These are phyloP conservation scores for Aspergillus hiratsukae DNA, from an alignment of 2,329 filamentous ascomycete genomes.

Conservation along the genomic window DNA sequence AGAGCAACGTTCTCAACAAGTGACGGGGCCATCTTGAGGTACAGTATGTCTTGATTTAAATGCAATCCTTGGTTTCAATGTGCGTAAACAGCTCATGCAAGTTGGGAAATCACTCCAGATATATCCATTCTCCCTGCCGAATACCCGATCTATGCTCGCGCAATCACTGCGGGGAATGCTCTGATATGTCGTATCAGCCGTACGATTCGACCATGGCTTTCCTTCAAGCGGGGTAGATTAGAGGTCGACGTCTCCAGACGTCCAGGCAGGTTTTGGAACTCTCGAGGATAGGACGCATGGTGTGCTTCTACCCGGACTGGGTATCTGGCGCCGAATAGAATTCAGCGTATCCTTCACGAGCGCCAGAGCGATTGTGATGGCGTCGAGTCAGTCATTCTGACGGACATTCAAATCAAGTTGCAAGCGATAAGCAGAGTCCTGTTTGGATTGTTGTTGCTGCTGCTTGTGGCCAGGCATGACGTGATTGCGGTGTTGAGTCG, in stretches of 20 bases:
- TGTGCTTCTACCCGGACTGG: background rate
- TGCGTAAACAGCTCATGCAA: background rate
- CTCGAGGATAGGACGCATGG: background rate
- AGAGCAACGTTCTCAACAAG: slow-evolving; percentile 28
- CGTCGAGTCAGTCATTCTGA: background rate
- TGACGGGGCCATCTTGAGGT: slow-evolving; percentile 32
- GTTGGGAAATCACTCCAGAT: background rate
- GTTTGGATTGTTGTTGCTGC: background rate
- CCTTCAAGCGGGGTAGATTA: slow-evolving; percentile 4
- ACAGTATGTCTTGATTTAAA: background rate
- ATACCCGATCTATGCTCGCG: slow-evolving; percentile 14
- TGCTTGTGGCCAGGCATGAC: slow-evolving; percentile 16
- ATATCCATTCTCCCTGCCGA: slow-evolving; percentile 8
- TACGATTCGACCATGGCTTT: background rate
- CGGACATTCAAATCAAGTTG: background rate
- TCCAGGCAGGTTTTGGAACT: background rate
- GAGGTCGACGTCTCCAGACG: background rate
- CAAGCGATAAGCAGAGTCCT: background rate
- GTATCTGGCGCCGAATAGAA: background rate
- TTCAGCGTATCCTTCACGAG: background rate
- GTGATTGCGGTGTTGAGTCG: slow-evolving; percentile 17
- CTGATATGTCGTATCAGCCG: slow-evolving; percentile 1
- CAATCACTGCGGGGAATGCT: slow-evolving; percentile 22
- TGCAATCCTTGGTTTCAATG: background rate
- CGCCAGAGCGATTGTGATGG: background rate